phyloP scores from a whole-genome alignment of 352 stramenopile species.

The Phytophthora pinifolia region DNA sequence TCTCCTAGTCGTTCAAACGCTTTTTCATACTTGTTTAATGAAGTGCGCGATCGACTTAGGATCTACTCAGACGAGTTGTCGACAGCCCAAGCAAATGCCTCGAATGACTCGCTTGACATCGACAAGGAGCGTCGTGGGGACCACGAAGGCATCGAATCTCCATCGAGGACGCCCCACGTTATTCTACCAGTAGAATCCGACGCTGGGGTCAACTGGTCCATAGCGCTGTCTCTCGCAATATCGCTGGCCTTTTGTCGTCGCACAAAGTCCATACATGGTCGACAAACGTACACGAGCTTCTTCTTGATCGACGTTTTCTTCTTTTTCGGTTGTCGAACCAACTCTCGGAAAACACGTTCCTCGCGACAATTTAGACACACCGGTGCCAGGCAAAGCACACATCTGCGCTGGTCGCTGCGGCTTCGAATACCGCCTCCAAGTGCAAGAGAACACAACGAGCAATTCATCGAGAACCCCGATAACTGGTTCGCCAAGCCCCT shows the following conservation, averaged over 20 bases:
- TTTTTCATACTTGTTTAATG: constrained; percentile 11
- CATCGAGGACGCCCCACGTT: constrained; percentile 30
- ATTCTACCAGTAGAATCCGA: constrained; percentile 21
- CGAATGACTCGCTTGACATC: constrained; percentile 30
- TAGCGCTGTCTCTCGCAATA: constrained; percentile 17
- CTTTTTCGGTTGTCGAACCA: constrained; percentile 21
- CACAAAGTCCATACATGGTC: constrained; percentile 29
- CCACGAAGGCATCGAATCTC: constrained; percentile 28
- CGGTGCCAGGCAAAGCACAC: not conserved
- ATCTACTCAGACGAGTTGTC: no score
- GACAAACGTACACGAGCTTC: constrained; percentile 22
- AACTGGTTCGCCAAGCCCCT: not conserved
- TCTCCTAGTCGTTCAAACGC: constrained; percentile 1
- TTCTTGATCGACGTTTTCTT: constrained; percentile 22
- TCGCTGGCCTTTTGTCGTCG: constrained; percentile 23
- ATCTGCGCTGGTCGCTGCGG: not conserved
- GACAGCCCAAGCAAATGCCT: constrained; percentile 22
- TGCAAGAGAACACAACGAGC: not conserved
- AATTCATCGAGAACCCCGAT: not conserved
- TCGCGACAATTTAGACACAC: not conserved
- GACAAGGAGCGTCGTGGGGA: constrained; percentile 30
- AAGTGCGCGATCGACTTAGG: not conserved
- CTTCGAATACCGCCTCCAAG: not conserved
- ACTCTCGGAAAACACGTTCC: not conserved
- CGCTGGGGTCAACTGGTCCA: constrained; percentile 24